Conservation (phyloP, 495 filamentous ascomycete species). For the Tuber umbilicatum region DNA sequence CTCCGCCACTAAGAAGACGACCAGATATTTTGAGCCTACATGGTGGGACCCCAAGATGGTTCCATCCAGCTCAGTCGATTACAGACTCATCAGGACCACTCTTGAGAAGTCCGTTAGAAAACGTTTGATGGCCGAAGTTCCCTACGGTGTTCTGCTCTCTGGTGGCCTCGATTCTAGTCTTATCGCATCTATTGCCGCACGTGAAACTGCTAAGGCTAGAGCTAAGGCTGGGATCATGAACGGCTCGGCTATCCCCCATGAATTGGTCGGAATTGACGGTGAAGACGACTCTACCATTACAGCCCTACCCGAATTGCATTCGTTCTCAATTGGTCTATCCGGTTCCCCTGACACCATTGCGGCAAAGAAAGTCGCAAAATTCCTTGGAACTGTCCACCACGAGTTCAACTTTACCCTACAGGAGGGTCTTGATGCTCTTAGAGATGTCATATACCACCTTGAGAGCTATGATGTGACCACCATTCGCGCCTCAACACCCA, state of each 20-base stretch:
- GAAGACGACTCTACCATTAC: conserved; percentile 85
- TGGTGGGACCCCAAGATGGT: conserved; percentile 85
- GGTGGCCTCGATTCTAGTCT: conserved; percentile 93
- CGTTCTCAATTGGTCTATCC: conserved; percentile 93
- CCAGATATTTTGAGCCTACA: conserved; percentile 78
- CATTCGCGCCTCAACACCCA: conserved; percentile 94
- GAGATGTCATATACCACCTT: conserved; percentile 95
- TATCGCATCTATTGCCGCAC: conserved; percentile 89
- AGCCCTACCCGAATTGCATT: conserved; percentile 87
- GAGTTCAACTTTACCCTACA: conserved; percentile 96
- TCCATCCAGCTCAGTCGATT: conserved; percentile 71
- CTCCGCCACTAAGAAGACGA: conserved; percentile 72
- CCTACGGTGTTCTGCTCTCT: conserved; percentile 91
- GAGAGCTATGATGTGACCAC: conserved; percentile 98
- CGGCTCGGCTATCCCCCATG: conserved; percentile 47
- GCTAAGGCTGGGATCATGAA: conserved; percentile 51
- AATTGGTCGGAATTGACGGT: conserved; percentile 89
- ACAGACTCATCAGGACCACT: conserved; percentile 67
- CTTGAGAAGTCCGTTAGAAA: conserved; percentile 91
- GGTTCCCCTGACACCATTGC: conserved; percentile 84
- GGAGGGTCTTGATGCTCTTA: conserved; percentile 90
- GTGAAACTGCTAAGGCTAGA: conserved; percentile 74
- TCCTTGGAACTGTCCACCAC: conserved; percentile 94
- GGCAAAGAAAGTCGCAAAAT: conserved; percentile 82
- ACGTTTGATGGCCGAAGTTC: conserved; percentile 96